Conservation (phyloP, 768 basidiomycete species). For the Floccularia luteovirens region DNA sequence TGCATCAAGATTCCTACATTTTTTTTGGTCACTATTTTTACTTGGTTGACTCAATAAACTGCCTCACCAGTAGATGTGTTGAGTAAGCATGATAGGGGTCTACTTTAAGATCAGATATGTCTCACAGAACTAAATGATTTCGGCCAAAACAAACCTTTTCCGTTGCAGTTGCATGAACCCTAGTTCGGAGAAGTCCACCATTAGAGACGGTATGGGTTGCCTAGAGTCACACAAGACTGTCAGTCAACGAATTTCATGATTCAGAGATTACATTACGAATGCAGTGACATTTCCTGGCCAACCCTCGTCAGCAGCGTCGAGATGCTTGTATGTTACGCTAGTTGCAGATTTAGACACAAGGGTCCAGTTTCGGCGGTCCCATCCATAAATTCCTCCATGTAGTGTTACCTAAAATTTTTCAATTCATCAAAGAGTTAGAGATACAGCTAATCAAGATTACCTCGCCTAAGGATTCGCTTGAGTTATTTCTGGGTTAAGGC, state of each 20-base stretch:
- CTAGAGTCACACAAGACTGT: constrained; percentile 14
- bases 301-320: constrained; percentile 46
- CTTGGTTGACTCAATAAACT: neutral
- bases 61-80: constrained; percentile 43
- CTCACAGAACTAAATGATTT: neutral
- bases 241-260: neutral
- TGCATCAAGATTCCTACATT: constrained; percentile 47
- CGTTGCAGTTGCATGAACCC: constrained; percentile 36
- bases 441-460: too few relatives aligned
- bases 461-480: constrained; percentile 10
- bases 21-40: neutral
- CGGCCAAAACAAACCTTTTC: constrained; percentile 25
- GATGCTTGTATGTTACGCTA: constrained; percentile 44
- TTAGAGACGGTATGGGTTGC: constrained; percentile 39
- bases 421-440: too few relatives aligned
- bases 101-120: constrained; percentile 4
- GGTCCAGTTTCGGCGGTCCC: constrained; percentile 53
- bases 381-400: constrained; percentile 50
- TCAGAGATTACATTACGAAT: constrained; percentile 20
- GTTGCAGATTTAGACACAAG: constrained; percentile 30
- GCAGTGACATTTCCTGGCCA: constrained; percentile 43
- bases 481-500: neutral
- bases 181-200: constrained; percentile 32
- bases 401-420: constrained; percentile 35
- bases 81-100: constrained; percentile 53